These are phyloP conservation scores for Botryotinia convoluta DNA, from an alignment of 2,329 filamentous ascomycete species.

Conservation along the genomic window DNA sequence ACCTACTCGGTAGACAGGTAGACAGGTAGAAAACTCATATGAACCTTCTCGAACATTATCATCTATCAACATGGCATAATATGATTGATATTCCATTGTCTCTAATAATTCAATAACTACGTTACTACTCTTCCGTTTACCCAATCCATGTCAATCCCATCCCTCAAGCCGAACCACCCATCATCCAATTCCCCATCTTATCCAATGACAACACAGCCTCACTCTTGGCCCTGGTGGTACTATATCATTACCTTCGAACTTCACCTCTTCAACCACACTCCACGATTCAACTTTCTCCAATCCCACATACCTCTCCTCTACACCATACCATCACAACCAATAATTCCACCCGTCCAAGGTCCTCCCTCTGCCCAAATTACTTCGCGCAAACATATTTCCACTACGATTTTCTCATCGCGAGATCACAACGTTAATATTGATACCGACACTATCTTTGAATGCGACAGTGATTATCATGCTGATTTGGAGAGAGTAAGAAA, in stretches of 20 bases:
- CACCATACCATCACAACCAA: background rate
- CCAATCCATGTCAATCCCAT: background rate
- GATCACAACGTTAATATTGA: background rate
- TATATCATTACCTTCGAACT: background rate
- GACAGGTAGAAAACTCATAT: background rate
- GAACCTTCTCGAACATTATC: background rate
- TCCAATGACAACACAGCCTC: slow-evolving; percentile 5
- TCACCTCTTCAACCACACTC: background rate
- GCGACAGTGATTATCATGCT: background rate
- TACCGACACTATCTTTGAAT: background rate
- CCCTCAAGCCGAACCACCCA: background rate
- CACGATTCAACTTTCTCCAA: background rate
- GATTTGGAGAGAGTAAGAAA: background rate
- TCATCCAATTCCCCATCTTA: background rate
- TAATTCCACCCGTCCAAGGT: too few species aligned
- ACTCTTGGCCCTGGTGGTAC: slow-evolving; percentile 7
- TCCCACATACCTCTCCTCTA: background rate
- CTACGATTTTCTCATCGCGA: background rate
- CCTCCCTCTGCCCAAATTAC: background rate
- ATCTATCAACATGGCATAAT: background rate
- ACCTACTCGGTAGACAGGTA: too few species aligned
- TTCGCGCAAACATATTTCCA: background rate
- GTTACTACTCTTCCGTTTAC: background rate
- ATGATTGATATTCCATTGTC: background rate
- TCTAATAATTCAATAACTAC: background rate